phyloP scores from a whole-genome alignment of 2,329 filamentous ascomycete genomes.

The Phaeomoniella chlamydospora region DNA sequence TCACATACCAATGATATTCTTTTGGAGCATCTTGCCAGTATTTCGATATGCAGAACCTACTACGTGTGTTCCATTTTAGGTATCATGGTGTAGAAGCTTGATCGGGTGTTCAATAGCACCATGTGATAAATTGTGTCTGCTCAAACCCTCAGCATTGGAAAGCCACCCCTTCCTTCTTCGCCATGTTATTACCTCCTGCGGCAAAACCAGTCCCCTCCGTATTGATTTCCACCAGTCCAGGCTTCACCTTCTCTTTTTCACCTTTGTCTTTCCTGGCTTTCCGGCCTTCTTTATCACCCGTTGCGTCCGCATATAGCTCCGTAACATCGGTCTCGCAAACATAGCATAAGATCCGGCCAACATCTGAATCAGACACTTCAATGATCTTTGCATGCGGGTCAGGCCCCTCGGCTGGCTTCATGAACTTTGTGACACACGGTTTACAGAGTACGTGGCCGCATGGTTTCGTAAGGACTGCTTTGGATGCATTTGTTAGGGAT shows the following conservation, averaged over 20 bases:
- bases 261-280: slow-evolving; percentile 34
- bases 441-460: slow-evolving; percentile 89
- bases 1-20: too few species aligned
- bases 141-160: slow-evolving; percentile 81
- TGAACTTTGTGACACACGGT: slow-evolving; percentile 70
- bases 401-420: slow-evolving; percentile 41
- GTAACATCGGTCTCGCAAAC: slow-evolving; percentile 75
- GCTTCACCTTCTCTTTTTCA: slow-evolving; percentile 44
- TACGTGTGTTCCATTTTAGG: too few species aligned
- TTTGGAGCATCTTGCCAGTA: too few species aligned
- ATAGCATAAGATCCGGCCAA: slow-evolving; percentile 53
- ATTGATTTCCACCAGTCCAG: slow-evolving; percentile 64
- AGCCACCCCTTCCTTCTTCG: slow-evolving; percentile 62
- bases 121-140: too few species aligned
- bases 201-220: slow-evolving; percentile 90
- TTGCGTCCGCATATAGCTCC: slow-evolving; percentile 17
- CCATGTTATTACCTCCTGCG: slow-evolving; percentile 67
- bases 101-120: too few species aligned
- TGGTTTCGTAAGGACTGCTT: slow-evolving; percentile 68
- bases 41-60: too few species aligned
- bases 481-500: slow-evolving; percentile 64
- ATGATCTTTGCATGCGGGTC: slow-evolving; percentile 48
- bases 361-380: slow-evolving; percentile 17
- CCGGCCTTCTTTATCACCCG: slow-evolving; percentile 17
- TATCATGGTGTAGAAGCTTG: too few species aligned